Base-by-base conservation (phyloP, 352 stramenopile genomes). In the Stephanocyclus meneghinianus region DNA sequence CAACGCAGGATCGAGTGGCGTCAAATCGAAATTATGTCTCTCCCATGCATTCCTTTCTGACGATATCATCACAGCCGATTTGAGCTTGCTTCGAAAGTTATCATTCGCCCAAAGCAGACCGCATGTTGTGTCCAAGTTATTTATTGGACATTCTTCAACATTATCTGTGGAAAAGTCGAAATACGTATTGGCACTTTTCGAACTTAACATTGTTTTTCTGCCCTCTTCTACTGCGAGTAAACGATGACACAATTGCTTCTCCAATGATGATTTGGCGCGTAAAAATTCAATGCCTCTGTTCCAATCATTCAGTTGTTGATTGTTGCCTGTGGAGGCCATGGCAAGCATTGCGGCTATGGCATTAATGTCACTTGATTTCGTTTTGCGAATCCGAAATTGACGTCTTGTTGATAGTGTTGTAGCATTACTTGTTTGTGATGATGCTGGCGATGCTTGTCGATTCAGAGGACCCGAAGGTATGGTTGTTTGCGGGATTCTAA, bases 1-100 rank as follows among this genome's bases (percentile, higher is more conserved):
- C 72, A 83, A 75, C 16, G 75, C 42, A 5, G 61, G 21, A 70
- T 66, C 37, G 18, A 30, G 21, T n/a, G 87, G 82, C 35, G 79
- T 78, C n/a, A 80, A 73, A 32, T 80, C 62, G 74, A 89, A 91
- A 61, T 90, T 85, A 65, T 90, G 78, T 26, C 68, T 11, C 32
- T 75, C 62, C 87, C 87, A 92, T 40, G 76, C 67, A 72, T 90
- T 83, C 4, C 66, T 56, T 44, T 92, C 87, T 10, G 78, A 74
- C 1, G 85, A 86, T 42, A 71, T 21, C 7, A 4, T 57, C 40
- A 85, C 77, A 7, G 87, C 84, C 16, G 59, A 76, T 56, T 80
- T 68, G n/a, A 92, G 66, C 11, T 71, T 80, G 10, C 63, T 65
- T 42, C 83, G 80, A 78, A 92, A 90, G 8, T 63, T 48, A 45